phyloP scores from a whole-genome alignment of 352 stramenopile species.

The Thraustochytrium striatum region DNA sequence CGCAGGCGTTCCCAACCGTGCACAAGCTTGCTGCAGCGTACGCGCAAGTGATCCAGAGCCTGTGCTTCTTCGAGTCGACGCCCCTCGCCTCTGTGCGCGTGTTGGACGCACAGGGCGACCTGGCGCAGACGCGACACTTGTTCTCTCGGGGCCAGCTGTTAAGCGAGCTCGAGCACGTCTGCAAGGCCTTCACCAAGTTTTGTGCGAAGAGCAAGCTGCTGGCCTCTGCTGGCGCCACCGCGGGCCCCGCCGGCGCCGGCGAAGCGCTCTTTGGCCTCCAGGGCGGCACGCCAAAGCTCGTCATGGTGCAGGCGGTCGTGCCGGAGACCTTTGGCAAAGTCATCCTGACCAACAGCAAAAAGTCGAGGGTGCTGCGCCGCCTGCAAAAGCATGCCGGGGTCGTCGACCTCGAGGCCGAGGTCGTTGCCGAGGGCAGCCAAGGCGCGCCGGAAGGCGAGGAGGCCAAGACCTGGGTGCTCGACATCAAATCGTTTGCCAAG shows the following conservation, averaged over 20 bases:
- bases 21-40: conserved; percentile 1
- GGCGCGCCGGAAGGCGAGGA: not conserved
- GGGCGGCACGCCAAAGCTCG: no score
- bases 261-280: no score
- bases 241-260: no score
- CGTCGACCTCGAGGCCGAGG: not conserved
- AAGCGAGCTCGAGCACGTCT: not conserved
- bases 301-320: conserved; percentile 9
- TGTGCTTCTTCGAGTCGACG: not conserved
- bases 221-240: no score
- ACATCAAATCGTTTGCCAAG: not conserved
- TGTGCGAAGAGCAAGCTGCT: no score
- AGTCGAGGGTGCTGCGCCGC: no score
- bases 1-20: not conserved
- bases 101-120: not conserved
- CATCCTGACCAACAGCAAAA: no score
- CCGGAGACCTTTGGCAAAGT: not conserved
- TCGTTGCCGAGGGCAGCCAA: not conserved
- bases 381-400: not conserved
- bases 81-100: not conserved
- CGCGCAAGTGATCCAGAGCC: conserved; percentile 14
- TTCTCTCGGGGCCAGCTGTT: not conserved
- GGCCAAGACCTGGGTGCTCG: not conserved
- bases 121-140: no score
- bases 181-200: not conserved